Evolutionary conservation across 495 filamentous ascomycete species (phyloP), one percentile per base, ranked within the genome.

Genomic region (Sporormia fimetaria): DNA sequence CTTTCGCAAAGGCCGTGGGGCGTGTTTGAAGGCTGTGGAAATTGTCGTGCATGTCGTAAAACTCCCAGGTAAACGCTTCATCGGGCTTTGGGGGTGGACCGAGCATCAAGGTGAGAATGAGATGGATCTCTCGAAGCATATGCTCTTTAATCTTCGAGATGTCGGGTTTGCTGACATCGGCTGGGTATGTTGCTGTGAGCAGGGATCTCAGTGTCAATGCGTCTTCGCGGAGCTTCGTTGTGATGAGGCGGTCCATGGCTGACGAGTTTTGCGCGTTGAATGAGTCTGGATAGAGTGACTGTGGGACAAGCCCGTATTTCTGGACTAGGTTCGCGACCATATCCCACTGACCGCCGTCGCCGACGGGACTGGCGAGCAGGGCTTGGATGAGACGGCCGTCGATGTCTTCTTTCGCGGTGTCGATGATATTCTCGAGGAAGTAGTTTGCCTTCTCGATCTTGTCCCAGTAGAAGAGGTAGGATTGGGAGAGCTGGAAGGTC

Each of bases 391-490:
- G 59, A 14, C 85, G 65, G 10, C 71, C 67, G 38, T 83, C 80
- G 2, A 87, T 65, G 21, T 75, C 71, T 40, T 82, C 67, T 27
- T 75, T 64, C 0, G 70, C 68, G 0, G 84, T 90, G 39, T 80
- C 73, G 26, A 92, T 69, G 41, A 90, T 74, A 51, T 79, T 76
- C 59, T 88, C 83, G 16, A 90, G 67, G 65, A 90, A 90, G 57
- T 69, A 94, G 54, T 92, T 92, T 6, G 80, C 75, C 58, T 94
- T 94, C 62, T 94, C 86, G 15, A 92, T 71, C 62, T 94, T 94
- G 58, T 94, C 85, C 77, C 81, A 92, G 71, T 83, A 94, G 66
- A 87, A 90, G n/a, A 92, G 71, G 52, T 90, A 94, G 2, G 78
- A 73, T 53, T 94, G 86, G 23, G 76, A 82, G 1, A 94, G 70